These are phyloP conservation scores for Penicillium olsonii DNA, from an alignment of 2,329 filamentous ascomycete genomes.

Conservation along the genomic window DNA sequence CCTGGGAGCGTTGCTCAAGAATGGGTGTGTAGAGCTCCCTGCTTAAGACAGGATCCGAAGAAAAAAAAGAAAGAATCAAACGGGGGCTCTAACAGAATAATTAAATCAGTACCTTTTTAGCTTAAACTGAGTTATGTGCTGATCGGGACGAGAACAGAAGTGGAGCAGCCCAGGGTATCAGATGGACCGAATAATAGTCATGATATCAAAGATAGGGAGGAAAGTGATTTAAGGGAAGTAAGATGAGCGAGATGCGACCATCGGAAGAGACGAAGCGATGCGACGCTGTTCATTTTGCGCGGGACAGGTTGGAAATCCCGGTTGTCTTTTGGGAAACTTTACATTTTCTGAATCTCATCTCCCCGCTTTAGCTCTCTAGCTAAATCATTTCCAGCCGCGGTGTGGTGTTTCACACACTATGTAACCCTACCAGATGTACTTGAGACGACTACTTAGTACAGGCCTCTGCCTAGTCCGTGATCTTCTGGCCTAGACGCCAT, in stretches of 20 bases:
- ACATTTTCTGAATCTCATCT: neutral
- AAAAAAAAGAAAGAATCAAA: neutral
- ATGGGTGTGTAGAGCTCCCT: conserved; percentile 7
- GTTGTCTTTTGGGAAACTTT: conserved; percentile 3
- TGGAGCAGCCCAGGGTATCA: conserved; percentile 1
- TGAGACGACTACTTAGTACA: neutral
- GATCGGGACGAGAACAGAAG: conserved; percentile 1
- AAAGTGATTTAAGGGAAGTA: conserved; percentile 6
- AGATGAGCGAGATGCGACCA: conserved; percentile 32
- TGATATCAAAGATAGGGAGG: conserved; percentile 1
- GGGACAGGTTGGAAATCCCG: conserved; percentile 17
- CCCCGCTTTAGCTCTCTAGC: neutral
- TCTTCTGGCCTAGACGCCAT: conserved; percentile 5
- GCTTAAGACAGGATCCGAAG: neutral
- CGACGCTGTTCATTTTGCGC: conserved; percentile 31
- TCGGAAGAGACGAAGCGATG: conserved; percentile 36
- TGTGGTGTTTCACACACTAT: neutral
- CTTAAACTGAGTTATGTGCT: neutral
- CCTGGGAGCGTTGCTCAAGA: conserved; percentile 5
- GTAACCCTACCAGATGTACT: neutral
- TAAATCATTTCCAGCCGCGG: neutral
- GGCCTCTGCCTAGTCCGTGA: neutral
- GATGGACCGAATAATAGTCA: neutral
- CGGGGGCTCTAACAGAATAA: neutral
- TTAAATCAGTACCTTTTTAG: conserved; percentile 11